A percentile compares a stretch with the other conserved stretches of the same genome.
Evolutionary conservation across 495 filamentous ascomycete species (phyloP).

Genomic region (Xylaria bambusicola): DNA sequence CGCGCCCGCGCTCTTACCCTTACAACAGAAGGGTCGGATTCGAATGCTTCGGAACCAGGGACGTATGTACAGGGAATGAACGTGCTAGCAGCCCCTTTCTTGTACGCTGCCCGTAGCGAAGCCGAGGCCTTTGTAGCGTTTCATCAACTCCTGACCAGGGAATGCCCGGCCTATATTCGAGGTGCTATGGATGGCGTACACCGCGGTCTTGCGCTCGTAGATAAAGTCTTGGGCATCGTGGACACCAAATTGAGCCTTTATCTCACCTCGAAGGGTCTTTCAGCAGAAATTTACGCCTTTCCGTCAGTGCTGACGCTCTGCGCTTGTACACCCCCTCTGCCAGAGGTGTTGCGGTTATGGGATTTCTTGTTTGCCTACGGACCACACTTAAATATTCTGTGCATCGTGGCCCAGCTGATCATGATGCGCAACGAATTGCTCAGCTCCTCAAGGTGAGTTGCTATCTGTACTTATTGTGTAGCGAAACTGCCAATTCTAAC

Average conservation of each 20-base stretch:
- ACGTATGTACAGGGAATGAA: constrained; percentile 99
- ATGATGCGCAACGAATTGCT: constrained; percentile 83
- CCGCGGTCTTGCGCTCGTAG: constrained; percentile 84
- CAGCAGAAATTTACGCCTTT: constrained; percentile 96
- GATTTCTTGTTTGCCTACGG: constrained; percentile 98
- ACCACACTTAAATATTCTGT: constrained; percentile 89
- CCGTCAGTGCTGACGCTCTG: constrained; percentile 92
- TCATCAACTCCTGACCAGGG: constrained; percentile 80
- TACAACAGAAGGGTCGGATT: constrained; percentile 61
- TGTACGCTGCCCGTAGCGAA: constrained; percentile 93
- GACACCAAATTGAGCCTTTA: constrained; percentile 85
- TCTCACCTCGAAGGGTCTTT: constrained; percentile 80
- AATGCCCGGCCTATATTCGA: constrained; percentile 91
- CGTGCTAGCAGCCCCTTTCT: constrained; percentile 95
- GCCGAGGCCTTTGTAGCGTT: constrained; percentile 93
- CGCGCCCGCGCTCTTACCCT: constrained; percentile 54
- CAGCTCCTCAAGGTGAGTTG: constrained; percentile 72
- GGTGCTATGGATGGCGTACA: constrained; percentile 98
- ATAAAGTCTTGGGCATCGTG: constrained; percentile 84
- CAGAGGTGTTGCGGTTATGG: constrained; percentile 94
- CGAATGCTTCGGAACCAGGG: constrained; percentile 60
- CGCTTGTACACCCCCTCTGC: constrained; percentile 94
- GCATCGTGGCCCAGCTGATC: constrained; percentile 94
- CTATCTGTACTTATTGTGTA: neutral
- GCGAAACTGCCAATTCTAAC: constrained; percentile 19